Conservation (phyloP, 2,329 filamentous ascomycete species). For the Neonectria ditissima region DNA sequence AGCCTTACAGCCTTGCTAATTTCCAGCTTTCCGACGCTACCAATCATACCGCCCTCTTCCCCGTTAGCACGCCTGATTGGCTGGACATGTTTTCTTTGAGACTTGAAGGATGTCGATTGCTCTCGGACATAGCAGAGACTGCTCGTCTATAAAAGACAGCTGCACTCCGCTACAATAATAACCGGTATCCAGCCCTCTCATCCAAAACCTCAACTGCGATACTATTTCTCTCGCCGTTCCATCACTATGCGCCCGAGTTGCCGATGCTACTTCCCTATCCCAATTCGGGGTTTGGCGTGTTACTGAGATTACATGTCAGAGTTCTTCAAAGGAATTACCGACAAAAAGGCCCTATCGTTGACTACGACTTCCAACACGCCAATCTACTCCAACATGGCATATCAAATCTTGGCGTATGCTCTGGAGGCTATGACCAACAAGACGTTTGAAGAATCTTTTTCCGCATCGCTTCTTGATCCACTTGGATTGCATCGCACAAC, state of each 20-base stretch:
- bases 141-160: constrained; percentile 6
- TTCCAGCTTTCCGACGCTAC: constrained; percentile 1
- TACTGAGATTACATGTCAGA: background rate
- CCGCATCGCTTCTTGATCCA: constrained; percentile 7
- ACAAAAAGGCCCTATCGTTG: background rate
- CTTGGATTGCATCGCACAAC: constrained; percentile 15
- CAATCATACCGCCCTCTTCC: background rate
- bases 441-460: constrained; percentile 11
- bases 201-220: background rate
- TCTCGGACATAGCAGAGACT: background rate
- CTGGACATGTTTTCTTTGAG: background rate
- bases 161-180: background rate
- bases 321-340: constrained; percentile 8
- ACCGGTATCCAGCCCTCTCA: background rate
- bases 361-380: constrained; percentile 20
- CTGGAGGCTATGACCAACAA: constrained; percentile 18
- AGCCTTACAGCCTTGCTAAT: constrained; percentile 5
- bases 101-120: background rate
- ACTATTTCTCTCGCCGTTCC: background rate
- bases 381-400: constrained; percentile 25
- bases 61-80: background rate
- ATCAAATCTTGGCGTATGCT: constrained; percentile 21
- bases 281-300: background rate
- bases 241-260: constrained; percentile 2
- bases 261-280: too few species aligned